Evolutionary conservation across 148 eudicot species (phyloP), one percentile per base, ranked within the genome.

Genomic region (Cornus controversa): DNA sequence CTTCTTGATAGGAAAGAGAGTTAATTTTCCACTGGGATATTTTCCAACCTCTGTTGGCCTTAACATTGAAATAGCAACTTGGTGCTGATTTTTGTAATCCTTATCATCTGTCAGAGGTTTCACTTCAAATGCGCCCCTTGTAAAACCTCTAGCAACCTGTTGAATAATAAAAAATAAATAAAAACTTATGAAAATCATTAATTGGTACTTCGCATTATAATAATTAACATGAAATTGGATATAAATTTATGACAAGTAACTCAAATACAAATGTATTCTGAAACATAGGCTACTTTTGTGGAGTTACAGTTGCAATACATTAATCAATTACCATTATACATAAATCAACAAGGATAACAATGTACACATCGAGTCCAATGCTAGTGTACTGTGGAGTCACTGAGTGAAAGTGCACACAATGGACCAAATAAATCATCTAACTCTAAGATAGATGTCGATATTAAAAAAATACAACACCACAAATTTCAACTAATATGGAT

Each of bases 81-180:
- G 87, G 70, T 84, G 78, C 37, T 83, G 81, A 50, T 70, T 73
- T 40, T 76, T 73, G 76, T 71, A 29, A 50, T 67, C 82, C 80
- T 84, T 83, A 15, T 90, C 92, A 50, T 85, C 91, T 20, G 79
- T 80, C 63, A 87, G 66, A 71, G 83, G 84, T 83, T 87, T 91
- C 79, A 94, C 88, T 86, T 92, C 97, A 84, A 89, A 92, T 26
- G 85, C 80, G 58, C 98, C 98, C 84, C 97, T 87, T 0, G 81
- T 80, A 63, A 92, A 86, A 72, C 80, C 90, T 83, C 90, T 88
- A 2, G 88, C 98, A 64, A 94, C 95, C 98, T 94, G n/a, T n/a
- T n/a, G 83, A 69, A 66, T 29, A 58, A 83, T 25, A 20, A 10
- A 64, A 47, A 72, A 8, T 40, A n/a, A n/a, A n/a, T n/a, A n/a